Conservation (phyloP, 345 rosid genomes). For the Dovyalis caffra region DNA sequence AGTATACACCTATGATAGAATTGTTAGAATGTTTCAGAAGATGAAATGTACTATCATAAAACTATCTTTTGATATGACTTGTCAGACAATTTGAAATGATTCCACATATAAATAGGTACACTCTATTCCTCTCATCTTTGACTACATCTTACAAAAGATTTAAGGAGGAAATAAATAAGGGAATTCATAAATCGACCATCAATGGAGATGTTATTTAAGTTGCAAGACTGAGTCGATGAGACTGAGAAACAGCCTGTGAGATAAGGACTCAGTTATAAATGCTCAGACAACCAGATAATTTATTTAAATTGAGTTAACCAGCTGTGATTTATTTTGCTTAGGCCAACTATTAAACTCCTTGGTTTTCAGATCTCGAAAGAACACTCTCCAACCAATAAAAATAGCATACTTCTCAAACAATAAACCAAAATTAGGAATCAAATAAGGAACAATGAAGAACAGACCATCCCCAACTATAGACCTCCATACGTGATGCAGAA, state of each 20-base stretch:
- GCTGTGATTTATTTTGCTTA: neutral
- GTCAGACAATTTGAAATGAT: too few relatives aligned
- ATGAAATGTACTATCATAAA: neutral
- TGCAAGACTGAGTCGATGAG: neutral
- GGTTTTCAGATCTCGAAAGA: neutral
- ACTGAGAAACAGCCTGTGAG: neutral
- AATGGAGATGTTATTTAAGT: neutral
- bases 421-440: neutral
- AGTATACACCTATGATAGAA: neutral
- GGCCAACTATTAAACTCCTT: neutral
- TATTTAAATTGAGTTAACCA: neutral
- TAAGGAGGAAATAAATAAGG: neutral
- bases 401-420: neutral
- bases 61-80: neutral
- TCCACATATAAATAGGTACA: too few relatives aligned
- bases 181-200: neutral
- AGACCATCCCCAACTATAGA: conserved; percentile 88
- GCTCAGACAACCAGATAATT: neutral
- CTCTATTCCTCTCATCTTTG: neutral
- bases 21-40: neutral
- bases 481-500: conserved; percentile 57
- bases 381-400: neutral
- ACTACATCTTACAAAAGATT: neutral
- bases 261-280: neutral
- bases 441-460: conserved; percentile 18